Base-by-base conservation (phyloP, 352 stramenopile genomes). In the Phytophthora macrochlamydospora region DNA sequence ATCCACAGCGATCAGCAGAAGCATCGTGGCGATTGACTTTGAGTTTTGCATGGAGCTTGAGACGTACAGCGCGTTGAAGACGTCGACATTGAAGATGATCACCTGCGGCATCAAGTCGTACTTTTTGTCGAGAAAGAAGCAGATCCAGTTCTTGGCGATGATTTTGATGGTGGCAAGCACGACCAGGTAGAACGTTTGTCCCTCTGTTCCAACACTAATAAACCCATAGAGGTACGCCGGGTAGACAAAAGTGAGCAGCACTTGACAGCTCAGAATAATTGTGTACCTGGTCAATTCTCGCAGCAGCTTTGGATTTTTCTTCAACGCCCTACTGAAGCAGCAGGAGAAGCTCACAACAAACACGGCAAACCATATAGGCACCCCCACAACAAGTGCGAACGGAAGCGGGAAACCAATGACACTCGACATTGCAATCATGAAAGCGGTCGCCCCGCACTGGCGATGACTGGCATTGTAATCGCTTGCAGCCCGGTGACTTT, bases 31-130 rank as follows among this genome's bases (percentile, higher is more conserved):
- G 2, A 63, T 55, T 0, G 64, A 77, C 37, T 71, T 68, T 13
- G 72, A 62, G 24, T 57, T 77, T 28, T 78, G 62, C 72, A 83
- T 80, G 18, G 67, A 80, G 13, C 63, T 67, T 0, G 78, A 56
- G 12, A 83, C 57, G 11, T 68, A 84, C 0, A 87, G 38, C 35
- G 69, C 42, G 33, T 83, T 74, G 63, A 83, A 84, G 12, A 84
- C 52, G 29, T 84, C 73, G 37, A 78, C 69, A 28, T 87, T 80
- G 58, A 87, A 79, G 5, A 79, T 71, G 18, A 83, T 67, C 1
- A 78, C 65, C 54, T 87, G 59, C 0, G 72, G 64, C 46, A 75
- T 76, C 18, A 66, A 44, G 45, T 80, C 67, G 18, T 68, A 54
- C 8, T 68, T 72, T 72, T 37, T 52, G 8, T 32, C 52, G 2